A percentile compares a stretch with the other conserved stretches of the same genome.
Evolutionary conservation across 768 basidiomycete genomes (phyloP).

Genomic region (Boletellus sp.): DNA sequence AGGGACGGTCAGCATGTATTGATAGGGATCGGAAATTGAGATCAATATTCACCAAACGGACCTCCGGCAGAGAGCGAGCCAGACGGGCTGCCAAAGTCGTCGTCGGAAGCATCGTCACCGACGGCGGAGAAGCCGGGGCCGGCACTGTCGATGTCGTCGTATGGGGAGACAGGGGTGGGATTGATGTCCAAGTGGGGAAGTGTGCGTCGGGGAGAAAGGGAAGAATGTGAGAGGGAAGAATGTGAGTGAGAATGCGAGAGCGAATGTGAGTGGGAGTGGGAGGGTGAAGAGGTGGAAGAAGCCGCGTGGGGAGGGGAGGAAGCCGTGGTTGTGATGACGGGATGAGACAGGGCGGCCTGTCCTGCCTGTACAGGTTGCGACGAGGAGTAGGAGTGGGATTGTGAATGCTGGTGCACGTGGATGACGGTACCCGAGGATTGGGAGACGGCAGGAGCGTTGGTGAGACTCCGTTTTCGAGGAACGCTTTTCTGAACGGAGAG

Average conservation of each 20-base stretch:
- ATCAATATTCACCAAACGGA: conserved; percentile 4
- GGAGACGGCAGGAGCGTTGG: conserved; percentile 38
- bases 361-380: conserved; percentile 3
- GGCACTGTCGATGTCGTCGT: conserved; percentile 60
- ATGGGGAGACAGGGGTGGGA: conserved; percentile 31
- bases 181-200: conserved; percentile 30
- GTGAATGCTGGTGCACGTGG: conserved; percentile 26
- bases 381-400: conserved; percentile 24
- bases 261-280: conserved; percentile 19
- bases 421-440: background rate
- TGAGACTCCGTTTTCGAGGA: conserved; percentile 67
- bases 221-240: conserved; percentile 23
- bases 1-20: background rate
- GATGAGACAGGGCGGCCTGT: conserved; percentile 18
- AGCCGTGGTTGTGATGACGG: conserved; percentile 31
- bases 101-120: conserved; percentile 26
- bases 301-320: conserved; percentile 28
- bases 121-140: conserved; percentile 23
- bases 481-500: conserved; percentile 45
- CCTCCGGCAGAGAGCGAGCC: conserved; percentile 11
- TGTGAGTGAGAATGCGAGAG: conserved; percentile 20
- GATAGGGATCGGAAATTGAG: background rate
- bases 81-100: conserved; percentile 21
- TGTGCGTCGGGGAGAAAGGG: conserved; percentile 18
- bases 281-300: conserved; percentile 23